These are phyloP conservation scores for Sporopachydermia lactativora DNA, from an alignment of 805 yeast genomes.

Conservation along the genomic window DNA sequence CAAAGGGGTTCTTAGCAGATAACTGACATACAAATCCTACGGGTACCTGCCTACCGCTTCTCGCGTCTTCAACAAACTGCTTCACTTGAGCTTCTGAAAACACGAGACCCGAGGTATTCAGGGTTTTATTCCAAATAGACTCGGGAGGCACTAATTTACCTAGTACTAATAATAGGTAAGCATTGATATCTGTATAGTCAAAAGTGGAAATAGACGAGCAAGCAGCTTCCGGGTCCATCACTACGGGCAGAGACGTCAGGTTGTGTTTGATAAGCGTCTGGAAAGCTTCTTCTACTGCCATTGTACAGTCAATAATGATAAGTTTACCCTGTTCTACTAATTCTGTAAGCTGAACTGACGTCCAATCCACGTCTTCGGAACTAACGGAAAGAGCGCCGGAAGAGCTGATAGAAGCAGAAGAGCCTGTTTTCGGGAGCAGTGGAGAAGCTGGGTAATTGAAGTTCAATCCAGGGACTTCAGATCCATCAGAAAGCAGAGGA, in stretches of 20 bases:
- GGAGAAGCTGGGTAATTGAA: conserved; percentile 15
- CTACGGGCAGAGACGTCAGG: conserved; percentile 77
- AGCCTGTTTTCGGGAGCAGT: conserved; percentile 36
- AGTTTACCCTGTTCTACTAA: conserved; percentile 70
- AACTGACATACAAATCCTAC: conserved; percentile 77
- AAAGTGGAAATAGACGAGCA: conserved; percentile 58
- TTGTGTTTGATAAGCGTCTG: conserved; percentile 58
- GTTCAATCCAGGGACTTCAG: background rate
- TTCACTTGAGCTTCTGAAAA: conserved; percentile 25
- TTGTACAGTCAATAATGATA: conserved; percentile 47
- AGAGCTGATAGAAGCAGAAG: conserved; percentile 29
- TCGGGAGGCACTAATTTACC: conserved; percentile 38
- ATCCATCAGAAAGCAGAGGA: background rate
- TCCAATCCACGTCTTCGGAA: conserved; percentile 39
- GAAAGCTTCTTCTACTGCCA: conserved; percentile 80
- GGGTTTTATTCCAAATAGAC: conserved; percentile 4
- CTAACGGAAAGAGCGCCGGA: conserved; percentile 38
- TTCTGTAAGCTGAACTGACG: conserved; percentile 53
- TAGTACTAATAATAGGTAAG: conserved; percentile 72
- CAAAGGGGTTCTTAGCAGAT: conserved; percentile 80
- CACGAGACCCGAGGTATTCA: conserved; percentile 13
- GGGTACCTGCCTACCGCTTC: conserved; percentile 79
- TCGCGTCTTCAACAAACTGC: conserved; percentile 43
- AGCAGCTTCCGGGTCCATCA: conserved; percentile 27
- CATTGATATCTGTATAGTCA: conserved; percentile 84